Base-by-base conservation (phyloP, 2,329 filamentous ascomycete species). In the Stagonosporopsis tanaceti region DNA sequence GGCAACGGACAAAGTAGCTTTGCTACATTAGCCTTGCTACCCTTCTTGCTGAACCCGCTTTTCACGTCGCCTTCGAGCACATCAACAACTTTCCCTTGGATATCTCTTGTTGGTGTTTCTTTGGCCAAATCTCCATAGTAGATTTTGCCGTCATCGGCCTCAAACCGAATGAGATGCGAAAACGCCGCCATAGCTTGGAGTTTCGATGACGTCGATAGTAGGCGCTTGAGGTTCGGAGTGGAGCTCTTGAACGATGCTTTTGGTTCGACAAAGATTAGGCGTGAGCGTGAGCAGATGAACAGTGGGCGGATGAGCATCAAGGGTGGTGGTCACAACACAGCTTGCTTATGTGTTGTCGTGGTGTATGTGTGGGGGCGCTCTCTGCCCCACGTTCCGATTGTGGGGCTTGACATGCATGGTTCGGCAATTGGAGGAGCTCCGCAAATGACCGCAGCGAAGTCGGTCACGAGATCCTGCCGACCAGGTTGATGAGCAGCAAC, bases 151-250 rank as follows among this genome's bases (percentile, higher is more conserved):
- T 70, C 67, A 5, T 71, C 59, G 22, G 60, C 65, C 32, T 69
- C 55, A 48, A 77, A 77, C 1, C 74, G 63, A 17, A 77, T 72
- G 40, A 77, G 55, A 24, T 73, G 63, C 41, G 75, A 68, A 50
- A 76, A 76, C 8, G 64, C 40, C 25, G 66, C 56, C 68, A 68
- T 69, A 14, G 37, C 55, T 45, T 24, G 39, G 6, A 34, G 12
- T 38, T 14, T 47, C 20, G 39, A 53, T 53, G 45, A 52, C 34
- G 48, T 57, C 22, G 44, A 50, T 20, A 53, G 25, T 42, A 39
- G 41, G 15, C 14, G 42, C 24, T 20, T 24, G n/a, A 37, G 12
- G 4, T 9, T 20, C 24, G 34, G n/a, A 4, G 15, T 30, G 25
- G 27, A 35, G 9, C 14, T 32, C 12, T 17, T 48, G 32, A 28